A percentile compares a stretch with the other conserved stretches of the same genome.
phyloP scores from a whole-genome alignment of 73 alveolate species.

The Symbiodinium pilosum region DNA sequence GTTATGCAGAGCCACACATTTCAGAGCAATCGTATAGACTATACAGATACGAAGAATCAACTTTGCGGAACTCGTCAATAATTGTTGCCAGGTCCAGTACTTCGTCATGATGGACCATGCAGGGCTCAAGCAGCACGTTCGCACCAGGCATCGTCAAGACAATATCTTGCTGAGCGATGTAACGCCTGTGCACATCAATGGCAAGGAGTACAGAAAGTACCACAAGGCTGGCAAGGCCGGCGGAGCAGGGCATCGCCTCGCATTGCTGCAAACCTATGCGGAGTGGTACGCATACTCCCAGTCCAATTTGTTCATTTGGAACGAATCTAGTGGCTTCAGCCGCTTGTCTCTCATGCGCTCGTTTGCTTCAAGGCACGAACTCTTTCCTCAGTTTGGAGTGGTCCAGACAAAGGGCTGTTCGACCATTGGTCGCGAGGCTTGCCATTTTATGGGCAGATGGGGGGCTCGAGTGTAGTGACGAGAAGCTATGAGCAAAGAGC shows the following conservation, averaged over 20 bases:
- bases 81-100: no score
- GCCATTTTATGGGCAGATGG: background rate
- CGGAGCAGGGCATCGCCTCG: background rate
- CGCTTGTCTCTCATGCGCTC: background rate
- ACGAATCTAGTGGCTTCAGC: background rate
- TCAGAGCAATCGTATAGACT: no score
- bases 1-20: no score
- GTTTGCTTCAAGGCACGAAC: background rate
- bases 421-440: background rate
- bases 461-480: no score
- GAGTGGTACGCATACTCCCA: background rate
- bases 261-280: background rate
- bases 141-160: background rate
- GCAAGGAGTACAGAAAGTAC: background rate
- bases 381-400: background rate
- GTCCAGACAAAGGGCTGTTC: background rate
- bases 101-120: background rate
- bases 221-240: background rate
- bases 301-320: background rate
- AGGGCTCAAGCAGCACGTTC: background rate
- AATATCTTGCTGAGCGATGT: background rate
- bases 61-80: no score
- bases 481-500: no score
- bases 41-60: no score
- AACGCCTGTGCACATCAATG: background rate